Percentiles rank a stretch among this genome's conserved stretches.
Conservation (phyloP, 176 grass and related monocot species). For the Hordeum marinum region DNA sequence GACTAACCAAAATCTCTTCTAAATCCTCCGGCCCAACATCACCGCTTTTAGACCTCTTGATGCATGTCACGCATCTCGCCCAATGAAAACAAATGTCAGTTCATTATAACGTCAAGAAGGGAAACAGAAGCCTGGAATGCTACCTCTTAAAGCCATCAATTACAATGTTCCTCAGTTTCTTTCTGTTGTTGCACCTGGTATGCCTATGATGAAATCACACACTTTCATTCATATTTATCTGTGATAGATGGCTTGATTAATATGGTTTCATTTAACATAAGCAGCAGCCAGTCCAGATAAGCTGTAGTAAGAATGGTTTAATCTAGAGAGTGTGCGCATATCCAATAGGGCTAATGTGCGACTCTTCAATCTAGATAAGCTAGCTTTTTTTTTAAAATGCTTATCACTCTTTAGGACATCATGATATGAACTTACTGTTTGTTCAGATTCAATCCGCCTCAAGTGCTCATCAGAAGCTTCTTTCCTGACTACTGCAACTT, state of each 20-base stretch:
- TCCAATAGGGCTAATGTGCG: not conserved
- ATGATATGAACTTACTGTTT: slow-evolving; percentile 16
- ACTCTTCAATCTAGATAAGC: not conserved
- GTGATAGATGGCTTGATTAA: too few species aligned
- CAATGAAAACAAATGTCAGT: not conserved
- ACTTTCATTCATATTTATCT: too few species aligned
- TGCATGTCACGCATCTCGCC: slow-evolving; percentile 29
- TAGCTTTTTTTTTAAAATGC: not conserved
- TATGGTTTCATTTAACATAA: not conserved
- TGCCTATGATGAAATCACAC: not conserved
- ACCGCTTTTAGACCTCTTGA: not conserved
- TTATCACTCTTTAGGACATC: not conserved
- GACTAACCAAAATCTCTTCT: slow-evolving; percentile 22
- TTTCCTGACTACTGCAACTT: slow-evolving; percentile 19
- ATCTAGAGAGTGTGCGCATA: not conserved
- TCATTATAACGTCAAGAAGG: slow-evolving; percentile 2
- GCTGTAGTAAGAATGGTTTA: not conserved
- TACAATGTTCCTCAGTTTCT: slow-evolving; percentile 21
- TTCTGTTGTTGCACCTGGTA: not conserved
- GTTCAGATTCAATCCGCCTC: slow-evolving; percentile 32
- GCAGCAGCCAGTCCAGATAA: not conserved
- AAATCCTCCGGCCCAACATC: slow-evolving; percentile 1
- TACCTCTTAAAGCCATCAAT: slow-evolving; percentile 44
- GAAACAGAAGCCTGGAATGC: not conserved
- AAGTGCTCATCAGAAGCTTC: slow-evolving; percentile 33